These are phyloP conservation scores for Chlorella sp. DNA, from an alignment of 139 green algal genomes.

Conservation along the genomic window DNA sequence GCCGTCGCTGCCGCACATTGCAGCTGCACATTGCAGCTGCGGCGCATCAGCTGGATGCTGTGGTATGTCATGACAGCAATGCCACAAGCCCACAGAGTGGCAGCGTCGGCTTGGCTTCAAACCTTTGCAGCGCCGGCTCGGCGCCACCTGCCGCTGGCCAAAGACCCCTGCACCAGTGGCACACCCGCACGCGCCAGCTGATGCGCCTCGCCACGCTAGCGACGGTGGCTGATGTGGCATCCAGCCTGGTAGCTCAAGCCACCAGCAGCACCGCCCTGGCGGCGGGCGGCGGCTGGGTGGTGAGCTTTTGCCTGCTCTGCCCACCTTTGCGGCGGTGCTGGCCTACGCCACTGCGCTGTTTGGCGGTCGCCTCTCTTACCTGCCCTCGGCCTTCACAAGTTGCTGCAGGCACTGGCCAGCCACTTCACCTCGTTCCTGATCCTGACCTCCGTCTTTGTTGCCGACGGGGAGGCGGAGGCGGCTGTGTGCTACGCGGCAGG, in stretches of 20 bases:
- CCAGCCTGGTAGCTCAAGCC: background rate
- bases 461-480: background rate
- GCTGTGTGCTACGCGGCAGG: background rate
- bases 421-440: conserved; percentile 15
- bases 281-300: conserved; percentile 8
- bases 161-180: conserved; percentile 14
- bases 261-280: background rate
- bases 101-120: no score
- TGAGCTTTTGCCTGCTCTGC: background rate
- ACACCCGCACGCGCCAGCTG: background rate
- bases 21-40: no score
- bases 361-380: no score
- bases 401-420: conserved; percentile 18
- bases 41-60: no score
- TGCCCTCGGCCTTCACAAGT: background rate
- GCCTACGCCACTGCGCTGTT: no score
- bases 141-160: no score
- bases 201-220: background rate
- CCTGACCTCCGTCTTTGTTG: background rate
- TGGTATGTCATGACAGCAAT: no score
- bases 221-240: background rate
- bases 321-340: background rate
- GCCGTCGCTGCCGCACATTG: no score
- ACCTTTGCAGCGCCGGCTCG: no score
- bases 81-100: no score